Evolutionary conservation across 176 grass and related monocot species (phyloP), one percentile per base, ranked within the genome.

Genomic region (Oryza rufipogon): DNA sequence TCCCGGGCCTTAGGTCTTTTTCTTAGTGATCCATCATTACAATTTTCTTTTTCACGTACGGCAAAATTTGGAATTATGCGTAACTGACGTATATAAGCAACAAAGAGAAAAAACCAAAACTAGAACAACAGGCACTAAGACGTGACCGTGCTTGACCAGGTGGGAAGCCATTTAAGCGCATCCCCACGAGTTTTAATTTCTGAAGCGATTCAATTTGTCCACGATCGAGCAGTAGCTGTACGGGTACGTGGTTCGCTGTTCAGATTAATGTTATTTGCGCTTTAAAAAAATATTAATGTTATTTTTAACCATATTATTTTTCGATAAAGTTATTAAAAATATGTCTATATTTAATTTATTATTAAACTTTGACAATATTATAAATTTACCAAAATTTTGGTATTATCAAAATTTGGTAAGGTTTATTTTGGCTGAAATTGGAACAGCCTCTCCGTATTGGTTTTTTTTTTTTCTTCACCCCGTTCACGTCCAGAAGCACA

Each of bases 101-200:
- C 6, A 63, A 63, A 63, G 7, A 63, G n/a, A 63, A 23, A 63
- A 63, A 63, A 22, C 22, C 42, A 44, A 19, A 74, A 32, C n/a
- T 58, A 3, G 15, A 58, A 19, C n/a, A 46, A 2, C 23, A 49
- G 32, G 7, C 7, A 72, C 2, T 4, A 11, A 11, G 54, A 46
- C 51, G 36, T 26, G 15, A 19, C 23, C n/a, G 38, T 61, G 10
- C 34, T 45, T 78, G 65, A 60, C 66, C 66, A 64, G 51, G 75
- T 85, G 75, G 19, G 83, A 78, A 78, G 51, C 65, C 81, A 83
- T 83, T 83, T 83, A 83, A 3, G 11, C 7, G 4, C 33, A 4
- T 23, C 83, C 48, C 22, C 48, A 84, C 47, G 22, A 69, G 64
- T 44, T 76, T 38, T 45, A 83, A 66, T 65, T 30, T 63, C 20